Conservation (phyloP, 1,284 basidiomycete genomes). For the Anthracocystis setariae region DNA sequence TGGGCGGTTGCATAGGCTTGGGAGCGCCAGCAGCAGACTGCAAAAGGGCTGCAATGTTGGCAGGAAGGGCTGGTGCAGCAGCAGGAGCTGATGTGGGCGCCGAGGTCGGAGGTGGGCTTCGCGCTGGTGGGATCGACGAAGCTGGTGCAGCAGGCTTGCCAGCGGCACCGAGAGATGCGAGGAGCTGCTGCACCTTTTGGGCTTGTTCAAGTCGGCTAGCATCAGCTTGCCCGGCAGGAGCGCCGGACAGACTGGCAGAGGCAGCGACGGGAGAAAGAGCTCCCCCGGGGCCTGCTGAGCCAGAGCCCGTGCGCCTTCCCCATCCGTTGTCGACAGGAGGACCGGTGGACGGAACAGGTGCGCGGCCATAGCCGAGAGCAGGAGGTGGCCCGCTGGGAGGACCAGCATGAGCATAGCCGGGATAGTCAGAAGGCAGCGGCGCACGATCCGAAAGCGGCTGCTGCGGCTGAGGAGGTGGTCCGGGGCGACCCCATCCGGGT, state of each 20-base stretch:
- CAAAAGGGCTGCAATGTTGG: conserved; percentile 50
- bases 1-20: conserved; percentile 36
- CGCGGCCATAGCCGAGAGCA: conserved; percentile 28
- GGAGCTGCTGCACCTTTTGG: conserved; percentile 66
- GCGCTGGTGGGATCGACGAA: conserved; percentile 21
- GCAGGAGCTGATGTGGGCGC: conserved; percentile 4
- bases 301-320: conserved; percentile 39
- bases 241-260: not conserved
- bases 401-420: conserved; percentile 15
- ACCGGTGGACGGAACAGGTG: conserved; percentile 32
- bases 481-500: conserved; percentile 20
- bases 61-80: conserved; percentile 32
- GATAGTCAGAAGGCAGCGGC: conserved; percentile 23
- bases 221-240: conserved; percentile 13
- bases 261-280: conserved; percentile 14
- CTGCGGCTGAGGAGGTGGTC: conserved; percentile 4
- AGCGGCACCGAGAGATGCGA: conserved; percentile 56
- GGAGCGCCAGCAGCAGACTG: conserved; percentile 46
- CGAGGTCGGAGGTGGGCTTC: conserved; percentile 20
- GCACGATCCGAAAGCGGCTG: conserved; percentile 16
- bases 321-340: conserved; percentile 43
- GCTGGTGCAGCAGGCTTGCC: conserved; percentile 27
- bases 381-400: too few species aligned
- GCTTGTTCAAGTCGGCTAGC: conserved; percentile 65
- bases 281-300: conserved; percentile 11